Evolutionary conservation across 768 basidiomycete species (phyloP).

Genomic region (Hygrocybe punicea): DNA sequence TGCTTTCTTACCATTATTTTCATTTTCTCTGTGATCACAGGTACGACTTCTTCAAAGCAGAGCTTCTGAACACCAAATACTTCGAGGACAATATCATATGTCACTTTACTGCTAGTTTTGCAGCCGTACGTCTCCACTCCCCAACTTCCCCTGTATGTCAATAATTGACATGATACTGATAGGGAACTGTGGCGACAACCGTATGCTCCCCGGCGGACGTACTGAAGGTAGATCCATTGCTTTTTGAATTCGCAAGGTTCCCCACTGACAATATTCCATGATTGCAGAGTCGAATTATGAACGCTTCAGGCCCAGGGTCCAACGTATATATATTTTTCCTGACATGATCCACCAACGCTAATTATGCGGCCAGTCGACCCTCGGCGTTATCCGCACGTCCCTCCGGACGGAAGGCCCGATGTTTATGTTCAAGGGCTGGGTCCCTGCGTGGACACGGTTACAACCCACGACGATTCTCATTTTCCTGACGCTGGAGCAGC

Average conservation of each 20-base stretch:
- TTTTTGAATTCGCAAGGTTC: neutral
- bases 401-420: slow-evolving; percentile 72
- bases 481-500: slow-evolving; percentile 79
- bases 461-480: slow-evolving; percentile 88
- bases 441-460: slow-evolving; percentile 81
- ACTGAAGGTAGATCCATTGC: slow-evolving; percentile 52
- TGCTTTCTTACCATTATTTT: too few relatives aligned
- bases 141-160: neutral
- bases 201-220: slow-evolving; percentile 89
- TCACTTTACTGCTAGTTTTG: slow-evolving; percentile 85
- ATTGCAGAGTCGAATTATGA: slow-evolving; percentile 77
- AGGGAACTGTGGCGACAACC: slow-evolving; percentile 87
- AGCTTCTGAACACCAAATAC: slow-evolving; percentile 65
- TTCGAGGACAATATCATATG: slow-evolving; percentile 79
- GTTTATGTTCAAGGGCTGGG: slow-evolving; percentile 94
- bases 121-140: slow-evolving; percentile 53
- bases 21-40: slow-evolving; percentile 31
- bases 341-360: neutral
- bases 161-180: neutral
- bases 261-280: neutral
- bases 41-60: slow-evolving; percentile 90
- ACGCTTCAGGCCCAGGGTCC: slow-evolving; percentile 78
- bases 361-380: slow-evolving; percentile 50
- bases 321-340: slow-evolving; percentile 42
- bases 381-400: slow-evolving; percentile 64